Evolutionary conservation across 257 asterid genomes (phyloP), one percentile per base, ranked within the genome.

Genomic region (Scutellaria barbata): DNA sequence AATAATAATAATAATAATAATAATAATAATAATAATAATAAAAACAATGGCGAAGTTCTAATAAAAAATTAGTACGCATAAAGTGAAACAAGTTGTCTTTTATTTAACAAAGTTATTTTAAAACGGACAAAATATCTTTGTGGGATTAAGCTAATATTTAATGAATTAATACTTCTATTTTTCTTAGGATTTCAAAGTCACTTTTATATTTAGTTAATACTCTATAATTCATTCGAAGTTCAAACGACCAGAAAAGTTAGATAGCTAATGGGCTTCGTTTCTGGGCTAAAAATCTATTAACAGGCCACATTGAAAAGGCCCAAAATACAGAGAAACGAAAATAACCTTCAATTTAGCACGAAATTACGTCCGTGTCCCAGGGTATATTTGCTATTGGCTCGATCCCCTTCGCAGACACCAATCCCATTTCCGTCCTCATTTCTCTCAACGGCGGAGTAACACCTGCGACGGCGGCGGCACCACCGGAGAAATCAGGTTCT

Each of bases 391-490:
- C 62, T 12, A 47, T 63, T 37, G 73, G 17, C 61, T 64, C 58
- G 75, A 72, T 80, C 76, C 76, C 76, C 57, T 71, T 33, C 66
- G 70, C 76, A 41, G 58, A 73, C 65, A 55, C 33, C 74, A 67
- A 25, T 25, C 54, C 73, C 55, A 1, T 4, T 30, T 4, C 35
- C 35, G 46, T 62, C 60, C 17, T 40, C 76, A 12, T 71, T 65
- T 4, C 62, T 75, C 69, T 59, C 70, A 4, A 63, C 79, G 71
- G 79, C 77, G 74, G 65, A 56, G 58, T 41, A 56, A 43, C 1
- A 76, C 37, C 81, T 50, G 69, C 73, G 52, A 35, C 77, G 82
- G 76, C 84, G 76, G 70, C 58, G 69, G 61, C 55, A 48, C 17
- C 65, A 43, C 68, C 77, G 72, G 79, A 7, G 60, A 37, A 65